Conservation (phyloP, 768 basidiomycete species). For the Leccinum incarnatum region DNA sequence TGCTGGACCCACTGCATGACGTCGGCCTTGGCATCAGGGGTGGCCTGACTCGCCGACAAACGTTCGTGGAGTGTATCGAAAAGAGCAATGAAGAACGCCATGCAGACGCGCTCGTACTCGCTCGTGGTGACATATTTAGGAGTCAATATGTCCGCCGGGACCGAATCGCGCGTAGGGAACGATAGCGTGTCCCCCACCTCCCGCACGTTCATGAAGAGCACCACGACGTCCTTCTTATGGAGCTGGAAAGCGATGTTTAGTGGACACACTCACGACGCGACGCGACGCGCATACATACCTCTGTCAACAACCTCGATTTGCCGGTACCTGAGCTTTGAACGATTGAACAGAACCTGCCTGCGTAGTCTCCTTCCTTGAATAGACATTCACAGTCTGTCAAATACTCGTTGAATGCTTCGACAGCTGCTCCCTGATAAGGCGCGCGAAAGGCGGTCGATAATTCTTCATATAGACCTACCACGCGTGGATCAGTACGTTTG, state of each 20-base stretch:
- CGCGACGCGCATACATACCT: background rate
- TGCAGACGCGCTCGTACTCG: background rate
- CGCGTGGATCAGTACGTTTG: background rate
- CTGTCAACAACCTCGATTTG: background rate
- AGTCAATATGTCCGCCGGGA: background rate
- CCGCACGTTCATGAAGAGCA: background rate
- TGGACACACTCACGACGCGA: no score
- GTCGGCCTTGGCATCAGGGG: background rate
- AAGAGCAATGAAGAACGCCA: constrained; percentile 13
- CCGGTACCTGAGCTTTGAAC: constrained; percentile 4
- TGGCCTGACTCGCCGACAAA: background rate
- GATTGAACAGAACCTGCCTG: constrained; percentile 4
- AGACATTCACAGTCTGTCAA: background rate
- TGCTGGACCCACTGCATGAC: constrained; percentile 1
- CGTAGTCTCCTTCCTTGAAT: background rate
- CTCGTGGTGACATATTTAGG: background rate
- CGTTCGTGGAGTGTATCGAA: background rate
- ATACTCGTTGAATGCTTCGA: constrained; percentile 9
- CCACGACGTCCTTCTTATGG: background rate
- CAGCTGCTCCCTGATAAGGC: background rate
- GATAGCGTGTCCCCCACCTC: background rate
- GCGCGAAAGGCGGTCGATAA: background rate
- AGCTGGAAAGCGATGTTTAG: background rate
- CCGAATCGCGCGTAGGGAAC: background rate
- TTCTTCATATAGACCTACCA: background rate